Percentiles rank a stretch among this genome's conserved stretches.
phyloP scores from a whole-genome alignment of 2,329 filamentous ascomycete species.

The Fusarium chlamydosporum region DNA sequence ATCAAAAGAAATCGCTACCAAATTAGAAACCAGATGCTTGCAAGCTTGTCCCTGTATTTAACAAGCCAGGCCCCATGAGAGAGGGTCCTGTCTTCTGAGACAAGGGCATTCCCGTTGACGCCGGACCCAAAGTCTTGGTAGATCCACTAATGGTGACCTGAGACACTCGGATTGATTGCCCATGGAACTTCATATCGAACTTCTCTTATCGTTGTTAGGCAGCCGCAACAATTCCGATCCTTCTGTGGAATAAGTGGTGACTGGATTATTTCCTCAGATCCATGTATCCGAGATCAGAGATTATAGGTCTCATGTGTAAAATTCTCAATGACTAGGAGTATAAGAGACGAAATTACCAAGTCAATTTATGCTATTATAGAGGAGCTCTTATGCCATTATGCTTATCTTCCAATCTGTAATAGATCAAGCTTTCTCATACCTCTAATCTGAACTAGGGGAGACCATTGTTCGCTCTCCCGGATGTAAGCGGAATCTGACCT shows the following conservation, averaged over 20 bases:
- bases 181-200: conserved; percentile 11
- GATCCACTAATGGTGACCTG: conserved; percentile 6
- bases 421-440: too few relatives aligned
- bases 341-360: background rate
- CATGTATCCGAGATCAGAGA: background rate
- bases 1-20: background rate
- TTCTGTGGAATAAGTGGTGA: background rate
- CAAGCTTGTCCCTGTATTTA: conserved; percentile 10
- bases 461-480: too few relatives aligned
- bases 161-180: background rate
- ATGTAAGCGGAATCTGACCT: too few relatives aligned
- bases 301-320: background rate
- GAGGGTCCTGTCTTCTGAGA: conserved; percentile 19
- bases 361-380: background rate
- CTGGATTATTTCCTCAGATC: background rate
- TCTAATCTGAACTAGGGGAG: too few relatives aligned
- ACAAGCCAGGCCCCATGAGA: conserved; percentile 1
- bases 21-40: conserved; percentile 14
- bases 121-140: conserved; percentile 20
- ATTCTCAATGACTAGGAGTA: too few relatives aligned
- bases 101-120: conserved; percentile 12
- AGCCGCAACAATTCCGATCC: background rate
- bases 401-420: too few relatives aligned
- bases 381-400: background rate
- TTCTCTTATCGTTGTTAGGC: background rate